A percentile compares a stretch with the other conserved stretches of the same genome.
phyloP scores from a whole-genome alignment of 192 early-diverging fungal genomes.

The Phycomyces blakesleeanus region DNA sequence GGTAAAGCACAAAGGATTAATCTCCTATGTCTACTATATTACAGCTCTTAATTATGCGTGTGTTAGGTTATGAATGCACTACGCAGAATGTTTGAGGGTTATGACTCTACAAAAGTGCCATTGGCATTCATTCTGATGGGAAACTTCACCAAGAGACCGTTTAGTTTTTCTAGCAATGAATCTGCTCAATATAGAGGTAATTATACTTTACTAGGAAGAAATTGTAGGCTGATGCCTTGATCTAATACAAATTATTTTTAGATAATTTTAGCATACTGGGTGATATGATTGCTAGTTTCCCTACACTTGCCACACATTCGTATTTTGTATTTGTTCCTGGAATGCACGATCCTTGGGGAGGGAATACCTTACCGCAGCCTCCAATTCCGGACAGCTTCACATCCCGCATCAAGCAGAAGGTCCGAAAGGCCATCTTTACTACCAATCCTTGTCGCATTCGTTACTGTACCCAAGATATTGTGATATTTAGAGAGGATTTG shows the following conservation, averaged over 20 bases:
- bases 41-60: neutral
- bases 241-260: neutral
- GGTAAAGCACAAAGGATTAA: constrained; percentile 42
- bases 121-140: constrained; percentile 86
- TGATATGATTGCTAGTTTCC: constrained; percentile 66
- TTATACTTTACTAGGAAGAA: constrained; percentile 2
- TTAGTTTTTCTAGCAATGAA: constrained; percentile 58
- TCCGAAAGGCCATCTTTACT: constrained; percentile 62
- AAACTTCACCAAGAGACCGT: constrained; percentile 78
- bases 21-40: neutral
- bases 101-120: constrained; percentile 59
- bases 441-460: constrained; percentile 89
- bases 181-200: constrained; percentile 60
- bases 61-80: constrained; percentile 67
- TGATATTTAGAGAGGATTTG: constrained; percentile 86
- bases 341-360: constrained; percentile 75
- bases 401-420: constrained; percentile 48
- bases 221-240: neutral
- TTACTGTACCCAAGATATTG: constrained; percentile 88
- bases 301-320: constrained; percentile 45
- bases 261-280: constrained; percentile 48
- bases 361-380: constrained; percentile 67
- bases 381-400: constrained; percentile 74
- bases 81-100: constrained; percentile 70
- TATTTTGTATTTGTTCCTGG: constrained; percentile 92